These are phyloP conservation scores for Chaetomium globosum DNA, from an alignment of 2,329 filamentous ascomycete genomes.

Conservation along the genomic window DNA sequence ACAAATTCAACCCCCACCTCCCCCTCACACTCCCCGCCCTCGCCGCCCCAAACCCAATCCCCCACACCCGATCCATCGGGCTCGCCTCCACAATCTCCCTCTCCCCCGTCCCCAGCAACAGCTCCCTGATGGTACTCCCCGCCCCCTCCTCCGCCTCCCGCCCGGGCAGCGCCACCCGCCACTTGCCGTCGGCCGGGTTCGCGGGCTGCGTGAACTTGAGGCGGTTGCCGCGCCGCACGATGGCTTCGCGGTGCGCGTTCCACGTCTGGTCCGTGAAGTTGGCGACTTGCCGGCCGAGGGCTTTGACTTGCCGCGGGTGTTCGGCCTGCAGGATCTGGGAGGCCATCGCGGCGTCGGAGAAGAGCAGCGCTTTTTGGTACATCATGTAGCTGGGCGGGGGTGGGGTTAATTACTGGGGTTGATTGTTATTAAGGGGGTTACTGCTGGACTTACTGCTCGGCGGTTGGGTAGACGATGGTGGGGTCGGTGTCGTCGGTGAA, in stretches of 20 bases:
- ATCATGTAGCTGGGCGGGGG: conserved; percentile 55
- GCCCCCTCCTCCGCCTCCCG: background rate
- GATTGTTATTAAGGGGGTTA: no score
- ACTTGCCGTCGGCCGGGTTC: conserved; percentile 37
- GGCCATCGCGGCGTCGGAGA: conserved; percentile 50
- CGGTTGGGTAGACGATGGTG: conserved; percentile 49
- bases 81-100: conserved; percentile 65
- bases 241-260: conserved; percentile 52
- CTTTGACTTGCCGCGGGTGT: conserved; percentile 53
- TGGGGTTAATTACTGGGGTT: background rate
- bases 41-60: conserved; percentile 60
- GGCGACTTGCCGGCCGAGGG: conserved; percentile 57
- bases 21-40: conserved; percentile 50
- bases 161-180: background rate
- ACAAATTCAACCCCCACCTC: conserved; percentile 65
- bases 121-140: conserved; percentile 45
- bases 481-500: conserved; percentile 49
- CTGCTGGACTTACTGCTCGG: conserved; percentile 50
- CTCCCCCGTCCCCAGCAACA: conserved; percentile 61
- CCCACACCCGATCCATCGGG: conserved; percentile 66
- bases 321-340: conserved; percentile 52
- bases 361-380: conserved; percentile 56
- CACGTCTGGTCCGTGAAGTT: conserved; percentile 57
- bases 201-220: conserved; percentile 60
- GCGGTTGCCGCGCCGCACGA: conserved; percentile 61